Evolutionary conservation across 1,284 basidiomycete species (phyloP), one percentile per base, ranked within the genome.

Genomic region (Sanghuangporus weigelae): DNA sequence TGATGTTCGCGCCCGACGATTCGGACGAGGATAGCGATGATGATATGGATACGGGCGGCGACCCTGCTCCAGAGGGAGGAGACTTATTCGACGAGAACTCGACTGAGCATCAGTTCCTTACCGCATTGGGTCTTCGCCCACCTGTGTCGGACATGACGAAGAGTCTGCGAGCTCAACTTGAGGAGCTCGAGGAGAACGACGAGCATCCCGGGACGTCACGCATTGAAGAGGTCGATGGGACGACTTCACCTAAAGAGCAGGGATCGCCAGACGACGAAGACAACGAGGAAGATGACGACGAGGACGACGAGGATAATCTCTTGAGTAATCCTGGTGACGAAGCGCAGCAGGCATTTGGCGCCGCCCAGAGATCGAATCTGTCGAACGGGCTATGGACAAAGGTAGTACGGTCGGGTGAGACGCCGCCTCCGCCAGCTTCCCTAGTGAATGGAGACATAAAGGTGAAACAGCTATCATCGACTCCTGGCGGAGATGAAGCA

Each of bases 1-100:
- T 87, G 68, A 84, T 86, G 84, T 86, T 89, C 69, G 79, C 77
- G 55, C 76, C 78, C 51, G 77, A 84, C 44, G 84, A 85, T 39
- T 80, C 80, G 50, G 83, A 82, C 51, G 69, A 71, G 48, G 76
- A 78, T 12, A 65, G 68, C 57, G 70, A 76, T 12, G 71, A 72
- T 19, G 50, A 59, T 44, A 59, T 63, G 60, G 44, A 46, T 46
- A 21, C 48, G 23, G 50, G 62, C 40, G 35, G 49, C 56, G 50
- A 58, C 26, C 76, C 64, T 73, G 73, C 56, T 75, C 76, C 59
- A 21, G 62, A 66, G 23, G 19, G 40, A 50, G 7, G 11, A n/a
- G 16, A 46, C 11, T 14, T 46, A n/a, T 35, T 59, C 36, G 60
- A 62, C 26, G 49, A 51, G 16, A n/a, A 40, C 40, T 26, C 40